Evolutionary conservation across 2,329 filamentous ascomycete species (phyloP).

Genomic region (Rhynchosporium graminicola): DNA sequence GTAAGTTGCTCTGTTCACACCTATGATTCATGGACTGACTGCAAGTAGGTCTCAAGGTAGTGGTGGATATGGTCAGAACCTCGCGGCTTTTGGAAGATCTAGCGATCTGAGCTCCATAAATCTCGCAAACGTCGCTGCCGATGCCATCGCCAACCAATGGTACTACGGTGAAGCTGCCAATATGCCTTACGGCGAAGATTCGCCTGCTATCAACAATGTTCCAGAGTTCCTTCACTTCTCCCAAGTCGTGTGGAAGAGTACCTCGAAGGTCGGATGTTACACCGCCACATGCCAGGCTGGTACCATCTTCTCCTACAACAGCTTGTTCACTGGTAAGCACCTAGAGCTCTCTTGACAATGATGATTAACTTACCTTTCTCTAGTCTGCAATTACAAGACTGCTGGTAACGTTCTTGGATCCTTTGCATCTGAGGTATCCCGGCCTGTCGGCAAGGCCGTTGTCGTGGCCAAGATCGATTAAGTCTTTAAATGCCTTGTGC

Average conservation of each 20-base stretch:
- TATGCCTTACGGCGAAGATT: conserved; percentile 57
- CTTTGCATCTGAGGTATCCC: conserved; percentile 54
- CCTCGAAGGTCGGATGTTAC: conserved; percentile 63
- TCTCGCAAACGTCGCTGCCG: conserved; percentile 56
- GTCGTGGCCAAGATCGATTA: conserved; percentile 37
- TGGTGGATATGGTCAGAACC: conserved; percentile 86
- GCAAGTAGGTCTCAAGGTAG: conserved; percentile 53
- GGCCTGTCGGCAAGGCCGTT: conserved; percentile 44
- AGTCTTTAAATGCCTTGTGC: conserved; percentile 17
- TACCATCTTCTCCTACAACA: conserved; percentile 74
- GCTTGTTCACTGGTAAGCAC: conserved; percentile 67
- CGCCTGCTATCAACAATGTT: conserved; percentile 57
- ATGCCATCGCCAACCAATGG: conserved; percentile 79
- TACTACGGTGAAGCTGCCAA: conserved; percentile 74
- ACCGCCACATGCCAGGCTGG: conserved; percentile 55
- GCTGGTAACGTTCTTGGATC: conserved; percentile 54
- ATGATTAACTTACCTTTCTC: conserved; percentile 33
- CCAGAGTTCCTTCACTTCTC: conserved; percentile 59
- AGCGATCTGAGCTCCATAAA: conserved; percentile 51
- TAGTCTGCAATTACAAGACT: conserved; percentile 34
- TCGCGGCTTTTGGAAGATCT: conserved; percentile 62
- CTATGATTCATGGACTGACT: conserved; percentile 40
- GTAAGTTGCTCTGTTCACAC: conserved; percentile 52
- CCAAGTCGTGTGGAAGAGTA: conserved; percentile 70
- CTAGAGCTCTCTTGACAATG: neutral